A percentile compares a stretch with the other conserved stretches of the same genome.
Conservation (phyloP, 2,329 filamentous ascomycete genomes). For the Cytospora leucostoma region DNA sequence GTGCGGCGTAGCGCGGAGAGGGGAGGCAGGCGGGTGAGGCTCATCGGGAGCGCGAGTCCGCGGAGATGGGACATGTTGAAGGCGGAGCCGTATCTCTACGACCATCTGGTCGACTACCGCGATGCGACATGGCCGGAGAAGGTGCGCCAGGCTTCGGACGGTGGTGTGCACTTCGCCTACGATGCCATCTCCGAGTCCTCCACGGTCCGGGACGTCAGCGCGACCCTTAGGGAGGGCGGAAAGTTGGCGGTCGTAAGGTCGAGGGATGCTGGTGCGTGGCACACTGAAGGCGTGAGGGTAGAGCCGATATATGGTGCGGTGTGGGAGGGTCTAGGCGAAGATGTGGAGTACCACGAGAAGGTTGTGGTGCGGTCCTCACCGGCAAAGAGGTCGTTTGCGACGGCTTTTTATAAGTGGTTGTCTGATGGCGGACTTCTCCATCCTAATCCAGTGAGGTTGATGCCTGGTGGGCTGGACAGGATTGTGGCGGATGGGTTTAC, state of each 20-base stretch:
- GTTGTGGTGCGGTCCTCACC: slow-evolving; percentile 30
- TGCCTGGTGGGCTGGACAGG: slow-evolving; percentile 37
- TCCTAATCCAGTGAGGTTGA: slow-evolving; percentile 37
- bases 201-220: slow-evolving; percentile 38
- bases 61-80: slow-evolving; percentile 34
- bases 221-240: slow-evolving; percentile 33
- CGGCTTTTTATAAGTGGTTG: slow-evolving; percentile 41
- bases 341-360: slow-evolving; percentile 41
- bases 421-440: slow-evolving; percentile 31
- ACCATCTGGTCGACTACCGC: slow-evolving; percentile 42
- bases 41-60: slow-evolving; percentile 37
- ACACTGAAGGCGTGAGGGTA: slow-evolving; percentile 32
- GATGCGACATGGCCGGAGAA: slow-evolving; percentile 38
- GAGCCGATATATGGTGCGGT: slow-evolving; percentile 45
- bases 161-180: slow-evolving; percentile 40
- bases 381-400: slow-evolving; percentile 36
- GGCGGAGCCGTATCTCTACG: slow-evolving; percentile 40
- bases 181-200: slow-evolving; percentile 44
- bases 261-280: slow-evolving; percentile 36
- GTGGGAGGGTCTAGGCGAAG: slow-evolving; percentile 45
- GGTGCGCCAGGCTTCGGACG: slow-evolving; percentile 32
- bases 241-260: slow-evolving; percentile 37
- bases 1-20: slow-evolving; percentile 26
- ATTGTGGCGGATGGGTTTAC: slow-evolving; percentile 35
- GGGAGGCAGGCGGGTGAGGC: slow-evolving; percentile 26